Evolutionary conservation across 345 rosid species (phyloP), one percentile per base, ranked within the genome.

Genomic region (Boechera retrofracta): DNA sequence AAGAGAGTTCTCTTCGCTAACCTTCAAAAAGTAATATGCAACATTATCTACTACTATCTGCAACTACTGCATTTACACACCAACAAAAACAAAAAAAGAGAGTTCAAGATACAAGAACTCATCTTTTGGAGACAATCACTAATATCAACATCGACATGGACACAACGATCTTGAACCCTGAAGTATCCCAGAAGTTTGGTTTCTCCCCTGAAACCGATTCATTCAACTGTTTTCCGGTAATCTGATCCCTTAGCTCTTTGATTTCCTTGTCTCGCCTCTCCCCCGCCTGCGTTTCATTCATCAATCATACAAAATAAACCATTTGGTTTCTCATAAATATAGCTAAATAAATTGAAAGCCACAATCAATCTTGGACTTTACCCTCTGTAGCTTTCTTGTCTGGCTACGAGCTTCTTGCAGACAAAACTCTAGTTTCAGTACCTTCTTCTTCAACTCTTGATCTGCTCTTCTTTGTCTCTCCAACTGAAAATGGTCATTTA

Each of bases 91-190:
- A 8, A 44, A 11, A 11, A 52, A 21, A 32, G 4, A 29, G 58
- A 69, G 52, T 33, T 62, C 56, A 42, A 53, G 75, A 55, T 71
- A 77, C 18, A 55, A 64, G 35, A 64, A 58, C 24, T 78, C 73
- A 92, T 67, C 94, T 85, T 90, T 85, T 94, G 7, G 98, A 90
- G 72, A 92, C 79, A 16, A 84, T 83, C 26, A 90, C 95, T 82
- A 89, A 75, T 72, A 92, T 74, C 86, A 90, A 79, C 98, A 94
- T 90, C 21, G 97, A 94, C 97, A 94, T 78, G 36, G 97, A 92
- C 72, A 85, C 90, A 2, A 89, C 85, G 11, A 90, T 73, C 89
- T 92, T 90, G 85, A 94, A 94, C 74, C 92, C 76, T 7, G 92
- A 88, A 41, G 83, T 80, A 73, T 94, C 98, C 98, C 97, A 92